These are phyloP conservation scores for Ustilago hordei DNA, from an alignment of 1,284 basidiomycete genomes.

Conservation along the genomic window DNA sequence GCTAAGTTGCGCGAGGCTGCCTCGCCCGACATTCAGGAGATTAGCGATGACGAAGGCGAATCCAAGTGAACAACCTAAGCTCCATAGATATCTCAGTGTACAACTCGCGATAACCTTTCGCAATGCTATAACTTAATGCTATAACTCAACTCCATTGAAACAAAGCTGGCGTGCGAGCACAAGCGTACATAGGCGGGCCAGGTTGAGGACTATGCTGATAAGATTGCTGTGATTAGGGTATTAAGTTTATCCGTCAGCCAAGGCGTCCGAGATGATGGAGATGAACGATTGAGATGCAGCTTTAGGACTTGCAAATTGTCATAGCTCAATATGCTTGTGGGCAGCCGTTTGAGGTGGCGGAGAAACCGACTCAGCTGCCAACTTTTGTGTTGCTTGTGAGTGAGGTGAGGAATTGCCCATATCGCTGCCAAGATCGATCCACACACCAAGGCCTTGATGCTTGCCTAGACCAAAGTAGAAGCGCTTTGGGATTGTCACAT, in stretches of 20 bases:
- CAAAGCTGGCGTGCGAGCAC: background rate
- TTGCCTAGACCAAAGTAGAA: slow-evolving; percentile 41
- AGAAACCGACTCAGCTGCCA: background rate
- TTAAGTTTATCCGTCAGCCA: background rate
- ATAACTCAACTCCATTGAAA: background rate
- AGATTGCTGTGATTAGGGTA: slow-evolving; percentile 1
- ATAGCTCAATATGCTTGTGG: background rate
- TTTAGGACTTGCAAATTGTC: background rate
- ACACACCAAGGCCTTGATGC: slow-evolving; percentile 39
- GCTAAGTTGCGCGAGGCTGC: slow-evolving; percentile 50
- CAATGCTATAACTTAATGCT: background rate
- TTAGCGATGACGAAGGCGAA: slow-evolving; percentile 31
- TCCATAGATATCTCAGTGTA: background rate
- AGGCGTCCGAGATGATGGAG: background rate
- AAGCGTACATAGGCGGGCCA: background rate
- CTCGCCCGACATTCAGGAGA: slow-evolving; percentile 30
- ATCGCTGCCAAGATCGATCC: slow-evolving; percentile 37
- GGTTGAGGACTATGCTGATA: background rate
- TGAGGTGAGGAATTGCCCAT: background rate
- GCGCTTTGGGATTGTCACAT: slow-evolving; percentile 34
- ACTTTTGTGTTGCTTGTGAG: background rate
- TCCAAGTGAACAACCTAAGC: background rate
- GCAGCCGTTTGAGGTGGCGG: background rate
- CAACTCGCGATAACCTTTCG: background rate
- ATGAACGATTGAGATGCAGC: background rate